A percentile compares a stretch with the other conserved stretches of the same genome.
phyloP scores from a whole-genome alignment of 345 rosid genomes.

The Hibiscus syriacus region DNA sequence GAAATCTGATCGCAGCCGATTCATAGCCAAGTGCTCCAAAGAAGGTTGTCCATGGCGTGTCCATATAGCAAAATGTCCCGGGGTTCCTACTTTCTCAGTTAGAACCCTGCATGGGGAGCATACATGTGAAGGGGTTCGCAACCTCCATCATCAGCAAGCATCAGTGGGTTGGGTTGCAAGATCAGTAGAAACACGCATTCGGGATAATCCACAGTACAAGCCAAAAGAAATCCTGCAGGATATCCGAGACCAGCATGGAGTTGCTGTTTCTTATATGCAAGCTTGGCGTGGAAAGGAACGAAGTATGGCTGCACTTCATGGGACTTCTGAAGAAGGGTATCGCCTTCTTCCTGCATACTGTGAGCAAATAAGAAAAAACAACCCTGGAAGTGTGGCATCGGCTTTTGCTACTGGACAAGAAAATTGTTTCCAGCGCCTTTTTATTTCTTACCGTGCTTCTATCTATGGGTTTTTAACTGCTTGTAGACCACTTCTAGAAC shows the following conservation, averaged over 20 bases:
- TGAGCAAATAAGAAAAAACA: conserved; percentile 71
- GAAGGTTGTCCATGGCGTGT: conserved; percentile 99
- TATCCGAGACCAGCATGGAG: conserved; percentile 97
- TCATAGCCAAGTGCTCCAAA: conserved; percentile 97
- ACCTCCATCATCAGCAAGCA: conserved; percentile 97
- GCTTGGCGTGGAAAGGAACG: conserved; percentile 99
- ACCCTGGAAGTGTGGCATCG: conserved; percentile 87
- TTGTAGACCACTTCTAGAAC: conserved; percentile 91
- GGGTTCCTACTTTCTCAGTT: conserved; percentile 73
- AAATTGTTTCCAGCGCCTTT: conserved; percentile 92
- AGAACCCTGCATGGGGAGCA: conserved; percentile 90
- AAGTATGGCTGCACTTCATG: conserved; percentile 99
- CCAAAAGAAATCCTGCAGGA: conserved; percentile 95
- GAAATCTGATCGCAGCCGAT: conserved; percentile 95
- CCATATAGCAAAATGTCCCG: conserved; percentile 95
- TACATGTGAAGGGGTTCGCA: conserved; percentile 91
- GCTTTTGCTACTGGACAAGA: conserved; percentile 77
- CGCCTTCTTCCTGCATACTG: conserved; percentile 85
- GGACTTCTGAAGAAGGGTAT: conserved; percentile 96
- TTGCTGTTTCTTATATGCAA: conserved; percentile 98
- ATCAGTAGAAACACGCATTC: conserved; percentile 85
- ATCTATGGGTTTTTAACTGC: conserved; percentile 86
- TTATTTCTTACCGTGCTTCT: conserved; percentile 79
- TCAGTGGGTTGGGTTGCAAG: conserved; percentile 99
- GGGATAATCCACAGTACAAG: conserved; percentile 93